Base-by-base conservation (phyloP, 768 basidiomycete genomes). In the Phanerochaete carnosa region DNA sequence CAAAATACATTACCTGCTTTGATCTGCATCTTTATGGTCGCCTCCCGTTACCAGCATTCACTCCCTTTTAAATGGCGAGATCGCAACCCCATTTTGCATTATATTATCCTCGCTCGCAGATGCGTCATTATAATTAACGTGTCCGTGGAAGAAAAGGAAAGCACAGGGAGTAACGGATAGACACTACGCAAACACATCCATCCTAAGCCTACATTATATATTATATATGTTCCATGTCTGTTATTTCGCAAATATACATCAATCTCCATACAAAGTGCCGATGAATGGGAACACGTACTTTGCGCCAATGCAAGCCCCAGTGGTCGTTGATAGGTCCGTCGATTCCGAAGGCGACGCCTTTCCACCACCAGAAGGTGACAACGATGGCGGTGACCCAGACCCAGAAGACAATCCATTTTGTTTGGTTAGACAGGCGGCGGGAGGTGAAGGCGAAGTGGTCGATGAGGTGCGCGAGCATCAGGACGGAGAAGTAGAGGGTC, bases 321-420 rank as follows among this genome's bases (percentile, higher is more conserved):
- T 94, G 84, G 0, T 94, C 84, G 59, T 79, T 81, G 58, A 97
- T 79, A 1, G 94, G 90, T 0, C 96, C 97, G n/a, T 89, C 83
- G 49, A 98, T 90, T 1, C 97, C 96, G 74, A 92, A 94, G 2
- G 94, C 92, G 30, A 96, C 74, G 23, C 84, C 88, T 65, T 81
- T 89, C 78, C 97, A 98, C 94, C 93, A 96, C 92, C 91, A 96
- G 80, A 97, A 99, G 57, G 82, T 84, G n/a, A 77, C 79, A 7
- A 96, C 68, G 64, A 98, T 83, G 23, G 77, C 59, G 26, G 78
- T 77, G 0, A 85, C 80, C 51, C 83, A 75, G 22, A 89, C 65
- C 2, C 83, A 84, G 70, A 98, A 98, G 49, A 80, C 76, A 55
- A 92, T 86, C 43, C 75, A 71, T 69, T 96, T 97, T 25, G 87